Conservation (phyloP, 2,329 filamentous ascomycete genomes). For the Alternaria hordeiaustralica region DNA sequence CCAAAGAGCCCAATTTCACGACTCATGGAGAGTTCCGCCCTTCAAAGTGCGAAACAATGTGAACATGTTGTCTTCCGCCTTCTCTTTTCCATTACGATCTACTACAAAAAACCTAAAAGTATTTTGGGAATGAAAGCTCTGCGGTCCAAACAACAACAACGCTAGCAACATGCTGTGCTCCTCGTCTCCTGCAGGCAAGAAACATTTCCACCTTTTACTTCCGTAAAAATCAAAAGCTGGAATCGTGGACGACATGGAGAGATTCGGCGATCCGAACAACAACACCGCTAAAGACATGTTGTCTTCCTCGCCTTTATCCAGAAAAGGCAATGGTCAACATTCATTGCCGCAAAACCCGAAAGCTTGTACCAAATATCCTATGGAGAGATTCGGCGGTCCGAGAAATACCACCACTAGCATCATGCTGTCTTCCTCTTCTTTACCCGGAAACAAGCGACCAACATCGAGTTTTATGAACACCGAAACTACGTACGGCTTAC, state of each 20-base stretch:
- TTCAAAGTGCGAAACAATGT: too few species aligned
- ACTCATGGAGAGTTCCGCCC: not conserved
- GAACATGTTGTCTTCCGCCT: not conserved
- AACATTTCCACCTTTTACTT: rapidly evolving
- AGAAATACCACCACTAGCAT: rapidly evolving
- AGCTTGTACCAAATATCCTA: not conserved
- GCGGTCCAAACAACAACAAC: too few species aligned
- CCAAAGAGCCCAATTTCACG: not conserved
- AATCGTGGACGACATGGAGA: rapidly evolving
- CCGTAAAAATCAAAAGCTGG: rapidly evolving
- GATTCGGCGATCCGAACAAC: not conserved
- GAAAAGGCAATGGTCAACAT: not conserved
- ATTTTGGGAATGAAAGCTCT: not conserved
- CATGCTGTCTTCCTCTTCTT: not conserved
- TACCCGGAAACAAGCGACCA: not conserved
- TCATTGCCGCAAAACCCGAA: not conserved
- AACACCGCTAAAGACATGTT: not conserved
- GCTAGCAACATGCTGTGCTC: not conserved
- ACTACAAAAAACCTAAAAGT: not conserved
- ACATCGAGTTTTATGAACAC: not conserved
- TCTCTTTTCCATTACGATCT: not conserved
- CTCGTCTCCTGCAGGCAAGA: not conserved
- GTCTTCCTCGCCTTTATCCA: not conserved
- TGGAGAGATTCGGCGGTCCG: not conserved
- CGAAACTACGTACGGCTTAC: not conserved